Percentiles rank a stretch among this genome's conserved stretches.
Evolutionary conservation across 1,284 basidiomycete species (phyloP).

Genomic region (Ustilago hordei): DNA sequence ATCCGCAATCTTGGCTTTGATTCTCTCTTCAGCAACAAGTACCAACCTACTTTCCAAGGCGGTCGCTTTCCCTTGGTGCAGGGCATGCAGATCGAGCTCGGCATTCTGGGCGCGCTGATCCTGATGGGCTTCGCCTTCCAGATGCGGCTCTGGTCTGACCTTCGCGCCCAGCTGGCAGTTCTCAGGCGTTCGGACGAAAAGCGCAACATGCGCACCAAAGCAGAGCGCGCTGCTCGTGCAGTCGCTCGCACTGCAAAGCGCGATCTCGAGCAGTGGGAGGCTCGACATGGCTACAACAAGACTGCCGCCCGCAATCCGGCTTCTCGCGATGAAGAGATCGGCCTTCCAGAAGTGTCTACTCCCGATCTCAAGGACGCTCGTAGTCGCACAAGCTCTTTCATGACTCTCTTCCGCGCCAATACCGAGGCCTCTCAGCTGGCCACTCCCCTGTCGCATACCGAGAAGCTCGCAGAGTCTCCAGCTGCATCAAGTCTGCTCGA

Average conservation of each 20-base stretch:
- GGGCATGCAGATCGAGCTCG: constrained; percentile 92
- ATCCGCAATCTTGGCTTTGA: constrained; percentile 91
- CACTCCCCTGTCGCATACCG: constrained; percentile 19
- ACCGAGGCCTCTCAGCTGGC: constrained; percentile 22
- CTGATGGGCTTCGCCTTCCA: constrained; percentile 84
- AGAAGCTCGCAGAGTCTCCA: constrained; percentile 32
- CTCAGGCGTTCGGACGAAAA: constrained; percentile 83
- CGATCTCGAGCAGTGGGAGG: constrained; percentile 88
- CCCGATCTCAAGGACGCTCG: constrained; percentile 18
- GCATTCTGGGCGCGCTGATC: constrained; percentile 80
- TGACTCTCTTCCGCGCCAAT: constrained; percentile 34
- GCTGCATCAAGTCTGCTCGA: constrained; percentile 30
- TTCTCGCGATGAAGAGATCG: constrained; percentile 26
- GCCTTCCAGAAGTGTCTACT: not conserved
- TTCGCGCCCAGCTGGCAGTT: constrained; percentile 81
- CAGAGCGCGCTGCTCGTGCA: constrained; percentile 79
- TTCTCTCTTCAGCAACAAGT: constrained; percentile 74
- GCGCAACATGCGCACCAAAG: constrained; percentile 78
- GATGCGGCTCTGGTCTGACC: constrained; percentile 76
- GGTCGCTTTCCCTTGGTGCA: constrained; percentile 82
- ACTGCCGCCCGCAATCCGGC: constrained; percentile 22
- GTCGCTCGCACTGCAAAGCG: constrained; percentile 77
- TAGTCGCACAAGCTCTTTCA: constrained; percentile 40
- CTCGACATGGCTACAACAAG: constrained; percentile 76
- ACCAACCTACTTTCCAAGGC: constrained; percentile 46